Base-by-base conservation (phyloP, 768 basidiomycete species). In the Lepiota venenata region DNA sequence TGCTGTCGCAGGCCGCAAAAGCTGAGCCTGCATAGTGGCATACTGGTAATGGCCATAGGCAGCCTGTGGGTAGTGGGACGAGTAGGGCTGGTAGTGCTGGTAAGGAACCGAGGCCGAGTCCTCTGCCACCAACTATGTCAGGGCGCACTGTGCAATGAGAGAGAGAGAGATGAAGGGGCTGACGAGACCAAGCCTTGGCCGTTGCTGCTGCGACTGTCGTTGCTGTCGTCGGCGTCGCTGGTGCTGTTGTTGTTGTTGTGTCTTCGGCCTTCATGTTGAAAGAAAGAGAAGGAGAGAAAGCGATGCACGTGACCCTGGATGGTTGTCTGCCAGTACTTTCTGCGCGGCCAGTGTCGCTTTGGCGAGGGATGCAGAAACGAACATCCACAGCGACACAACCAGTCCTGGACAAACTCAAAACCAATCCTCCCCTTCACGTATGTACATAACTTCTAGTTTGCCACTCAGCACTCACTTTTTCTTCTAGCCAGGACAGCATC, bases 311-410 rank as follows among this genome's bases (percentile, higher is more conserved):
- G 53, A 51, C 49, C 12, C 37, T n/a, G 10, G 25, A 4, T n/a
- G 87, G 65, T 64, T 6, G 76, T 86, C 0, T 90, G 88, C 62
- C 71, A 75, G 43, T 90, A 73, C 66, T 88, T 76, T 62, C 63
- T 85, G 40, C 78, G 81, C 14, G 88, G 87, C 6, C 61, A 70
- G 35, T 90, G 88, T 70, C 80, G 73, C 60, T 91, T 84, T 60
- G 88, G 88, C 2, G 69, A 74, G 47, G 69, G 67, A 35, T 91
- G 88, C 65, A 76, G 80, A 59, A 82, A 87, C 60, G 84, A 88
- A 58, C 88, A 89, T 64, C 83, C 78, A 41, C 51, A 62, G 58
- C 7, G 36, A 45, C 46, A 15, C 44, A 1, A 71, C 52, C 72
- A 76, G 42, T 64, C 73, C 14, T 79, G 79, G 76, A 59, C 65